Base-by-base conservation (phyloP, 2,329 filamentous ascomycete species). In the Apiospora kogelbergensis region DNA sequence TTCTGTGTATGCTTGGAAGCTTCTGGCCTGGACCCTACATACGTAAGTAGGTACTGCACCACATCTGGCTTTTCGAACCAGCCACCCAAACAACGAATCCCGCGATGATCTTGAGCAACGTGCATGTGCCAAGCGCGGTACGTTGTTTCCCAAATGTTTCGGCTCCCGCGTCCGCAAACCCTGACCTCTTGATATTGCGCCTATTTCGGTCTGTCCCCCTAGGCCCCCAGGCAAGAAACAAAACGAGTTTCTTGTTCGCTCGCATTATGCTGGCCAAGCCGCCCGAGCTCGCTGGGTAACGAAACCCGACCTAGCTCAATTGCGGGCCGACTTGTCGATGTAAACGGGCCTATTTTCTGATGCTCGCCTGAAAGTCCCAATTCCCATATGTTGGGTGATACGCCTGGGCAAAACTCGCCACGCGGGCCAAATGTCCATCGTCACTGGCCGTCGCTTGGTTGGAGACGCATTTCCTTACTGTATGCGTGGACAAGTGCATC, bases 281-380 rank as follows among this genome's bases (percentile, higher is more conserved):
- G 64, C 40, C 42, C 64, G 64, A 46, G 42, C 42, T 66, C 64
- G 42, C 64, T 44, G 26, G 64, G 40, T 30, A 66, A 33, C 64
- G 40, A 42, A 66, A 45, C 64, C n/a, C 42, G 41, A 41, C 40
- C 42, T 30, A 42, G 42, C 22, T 33, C 41, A 44, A 44, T 66
- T 66, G 64, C 64, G 64, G 64, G 64, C 64, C 64, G 64, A 66
- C 64, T 66, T 26, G 40, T 53, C 24, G 6, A 46, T 44, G 42
- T 44, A 66, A 66, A 46, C 64, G 64, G 64, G 41, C 64, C 64
- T 66, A 66, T 46, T 66, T 66, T 26, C 26, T 41, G 57, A 40
- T n/a, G 57, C 30, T n/a, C 57, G 20, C 57, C 30, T 41, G 37
- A 63, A 63, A 63, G 37, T 37, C 20, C 26, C 57, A 63, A 53